Evolutionary conservation across 768 basidiomycete species (phyloP).

Genomic region (Dioszegia crocea): DNA sequence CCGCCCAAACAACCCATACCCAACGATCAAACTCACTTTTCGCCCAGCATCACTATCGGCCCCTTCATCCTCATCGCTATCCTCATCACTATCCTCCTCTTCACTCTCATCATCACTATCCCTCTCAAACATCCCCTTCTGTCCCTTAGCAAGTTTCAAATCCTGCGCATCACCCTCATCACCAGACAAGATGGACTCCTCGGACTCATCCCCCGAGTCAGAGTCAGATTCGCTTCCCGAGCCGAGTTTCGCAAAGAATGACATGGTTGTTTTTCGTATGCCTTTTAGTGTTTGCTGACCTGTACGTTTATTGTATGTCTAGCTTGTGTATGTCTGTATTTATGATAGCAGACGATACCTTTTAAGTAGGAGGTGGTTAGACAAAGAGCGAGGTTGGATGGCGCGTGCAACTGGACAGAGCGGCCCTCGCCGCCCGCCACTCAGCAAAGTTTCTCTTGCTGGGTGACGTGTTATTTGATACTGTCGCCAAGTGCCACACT

Average conservation of each 20-base stretch:
- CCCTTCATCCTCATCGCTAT: slow-evolving; percentile 35
- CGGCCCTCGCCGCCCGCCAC: too few species aligned
- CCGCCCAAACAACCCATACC: neutral
- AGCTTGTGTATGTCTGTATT: too few species aligned
- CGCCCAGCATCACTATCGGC: slow-evolving; percentile 8
- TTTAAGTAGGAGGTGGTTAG: too few species aligned
- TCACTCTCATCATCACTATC: slow-evolving; percentile 58
- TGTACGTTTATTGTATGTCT: too few species aligned
- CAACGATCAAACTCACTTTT: neutral
- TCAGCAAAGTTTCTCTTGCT: too few species aligned
- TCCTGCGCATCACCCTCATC: slow-evolving; percentile 38
- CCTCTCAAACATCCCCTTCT: slow-evolving; percentile 37
- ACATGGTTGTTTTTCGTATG: slow-evolving; percentile 27
- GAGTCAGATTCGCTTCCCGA: slow-evolving; percentile 38
- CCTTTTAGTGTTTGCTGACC: too few species aligned
- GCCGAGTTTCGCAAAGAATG: slow-evolving; percentile 46
- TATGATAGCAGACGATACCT: too few species aligned
- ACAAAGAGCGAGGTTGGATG: too few species aligned
- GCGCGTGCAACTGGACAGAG: too few species aligned
- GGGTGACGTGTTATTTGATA: too few species aligned
- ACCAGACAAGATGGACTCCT: slow-evolving; percentile 46
- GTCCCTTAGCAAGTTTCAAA: slow-evolving; percentile 19
- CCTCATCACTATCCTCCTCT: slow-evolving; percentile 51
- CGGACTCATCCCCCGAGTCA: slow-evolving; percentile 41
- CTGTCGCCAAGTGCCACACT: too few species aligned